A percentile compares a stretch with the other conserved stretches of the same genome.
These are phyloP conservation scores for Bacidia gigantensis DNA, from an alignment of 495 filamentous ascomycete species.

Conservation along the genomic window DNA sequence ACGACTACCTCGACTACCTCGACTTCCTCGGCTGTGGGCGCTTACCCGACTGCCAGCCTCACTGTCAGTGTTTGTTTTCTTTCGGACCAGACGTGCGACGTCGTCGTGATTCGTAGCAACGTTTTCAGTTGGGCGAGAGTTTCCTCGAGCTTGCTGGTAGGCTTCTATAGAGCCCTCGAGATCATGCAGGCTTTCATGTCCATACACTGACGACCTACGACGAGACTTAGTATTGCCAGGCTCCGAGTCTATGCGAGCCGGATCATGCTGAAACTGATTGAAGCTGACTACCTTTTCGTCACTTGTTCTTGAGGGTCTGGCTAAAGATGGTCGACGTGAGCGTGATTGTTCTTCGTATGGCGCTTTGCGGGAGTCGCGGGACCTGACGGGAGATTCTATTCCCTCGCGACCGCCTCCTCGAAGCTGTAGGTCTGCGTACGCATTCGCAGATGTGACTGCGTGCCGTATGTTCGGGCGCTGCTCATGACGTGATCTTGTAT, in stretches of 20 bases:
- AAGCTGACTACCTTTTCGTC: slow-evolving; percentile 8
- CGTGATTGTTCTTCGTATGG: slow-evolving; percentile 1
- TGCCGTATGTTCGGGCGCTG: slow-evolving; percentile 20
- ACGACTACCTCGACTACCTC: slow-evolving; percentile 9
- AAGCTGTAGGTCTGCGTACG: not conserved
- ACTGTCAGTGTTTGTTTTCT: slow-evolving; percentile 11
- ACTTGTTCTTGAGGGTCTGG: slow-evolving; percentile 8
- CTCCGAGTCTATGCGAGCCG: slow-evolving; percentile 7
- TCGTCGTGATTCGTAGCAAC: not conserved
- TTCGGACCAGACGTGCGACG: slow-evolving; percentile 7
- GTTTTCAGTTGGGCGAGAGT: not conserved
- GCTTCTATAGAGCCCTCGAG: slow-evolving; percentile 12
- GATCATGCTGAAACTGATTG: slow-evolving; percentile 7
- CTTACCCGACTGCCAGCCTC: slow-evolving; percentile 15
- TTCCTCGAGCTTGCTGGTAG: slow-evolving; percentile 9
- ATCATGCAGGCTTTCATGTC: slow-evolving; percentile 10
- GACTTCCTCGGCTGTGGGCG: slow-evolving; percentile 12
- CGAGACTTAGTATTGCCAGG: not conserved
- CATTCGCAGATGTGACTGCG: slow-evolving; percentile 5
- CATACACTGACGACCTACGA: slow-evolving; percentile 12
- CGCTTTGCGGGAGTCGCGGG: slow-evolving; percentile 5
- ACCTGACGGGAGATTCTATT: not conserved
- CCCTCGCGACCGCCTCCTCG: slow-evolving; percentile 5
- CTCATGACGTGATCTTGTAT: slow-evolving; percentile 9
- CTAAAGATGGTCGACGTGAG: slow-evolving; percentile 10